Conservation (phyloP, 768 basidiomycete species). For the Pleurotus tuber-regium region DNA sequence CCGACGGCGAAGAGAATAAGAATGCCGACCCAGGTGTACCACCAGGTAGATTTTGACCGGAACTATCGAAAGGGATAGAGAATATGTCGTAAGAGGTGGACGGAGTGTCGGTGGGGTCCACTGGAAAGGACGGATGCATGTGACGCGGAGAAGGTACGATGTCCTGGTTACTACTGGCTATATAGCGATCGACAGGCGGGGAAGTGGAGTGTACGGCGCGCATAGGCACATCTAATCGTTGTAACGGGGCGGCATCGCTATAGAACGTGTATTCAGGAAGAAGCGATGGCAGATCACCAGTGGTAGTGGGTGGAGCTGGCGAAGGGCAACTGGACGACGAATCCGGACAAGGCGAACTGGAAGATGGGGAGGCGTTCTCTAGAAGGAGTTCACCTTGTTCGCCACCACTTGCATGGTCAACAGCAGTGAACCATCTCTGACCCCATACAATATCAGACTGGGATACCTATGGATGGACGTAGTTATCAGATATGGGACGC, state of each 20-base stretch:
- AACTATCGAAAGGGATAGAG: background rate
- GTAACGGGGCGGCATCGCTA: background rate
- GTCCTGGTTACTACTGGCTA: background rate
- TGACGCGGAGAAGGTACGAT: too few species aligned
- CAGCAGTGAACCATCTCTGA: slow-evolving; percentile 6
- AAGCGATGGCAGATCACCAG: background rate
- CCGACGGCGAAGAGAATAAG: too few species aligned
- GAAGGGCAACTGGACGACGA: background rate
- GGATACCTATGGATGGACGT: background rate
- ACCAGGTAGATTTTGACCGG: too few species aligned
- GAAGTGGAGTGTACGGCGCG: background rate
- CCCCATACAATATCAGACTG: slow-evolving; percentile 2
- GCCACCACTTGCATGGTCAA: slow-evolving; percentile 1
- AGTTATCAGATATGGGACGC: background rate
- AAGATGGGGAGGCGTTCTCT: background rate
- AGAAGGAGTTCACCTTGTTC: slow-evolving; percentile 1
- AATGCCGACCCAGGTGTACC: too few species aligned
- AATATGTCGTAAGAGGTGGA: background rate
- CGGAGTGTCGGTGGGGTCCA: background rate
- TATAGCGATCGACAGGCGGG: background rate
- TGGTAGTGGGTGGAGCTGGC: background rate
- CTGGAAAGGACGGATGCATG: too few species aligned
- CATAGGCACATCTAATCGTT: too few species aligned
- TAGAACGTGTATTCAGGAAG: background rate
- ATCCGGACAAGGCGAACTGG: background rate